A percentile compares a stretch with the other conserved stretches of the same genome.
Conservation (phyloP, 768 basidiomycete genomes). For the Aureoboletus auriporus region DNA sequence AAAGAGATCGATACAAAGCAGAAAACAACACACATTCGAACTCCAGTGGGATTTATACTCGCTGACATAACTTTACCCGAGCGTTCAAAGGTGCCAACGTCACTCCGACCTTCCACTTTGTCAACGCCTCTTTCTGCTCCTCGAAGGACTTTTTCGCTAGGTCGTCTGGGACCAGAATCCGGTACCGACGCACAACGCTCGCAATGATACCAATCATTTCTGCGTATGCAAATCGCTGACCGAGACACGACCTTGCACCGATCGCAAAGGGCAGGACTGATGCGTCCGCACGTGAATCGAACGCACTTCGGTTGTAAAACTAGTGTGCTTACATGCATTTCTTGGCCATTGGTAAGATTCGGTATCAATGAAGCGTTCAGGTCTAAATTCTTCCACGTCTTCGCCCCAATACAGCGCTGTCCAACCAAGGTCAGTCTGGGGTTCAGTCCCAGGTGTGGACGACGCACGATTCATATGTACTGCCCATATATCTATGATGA, state of each 20-base stretch:
- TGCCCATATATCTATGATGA: conserved; percentile 40
- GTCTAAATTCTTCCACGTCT: conserved; percentile 42
- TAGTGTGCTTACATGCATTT: conserved; percentile 38
- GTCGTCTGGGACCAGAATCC: conserved; percentile 37
- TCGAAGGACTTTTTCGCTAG: conserved; percentile 25
- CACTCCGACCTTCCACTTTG: conserved; percentile 36
- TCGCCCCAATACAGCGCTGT: conserved; percentile 49
- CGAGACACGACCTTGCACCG: conserved; percentile 46
- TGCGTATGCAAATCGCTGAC: conserved; percentile 44
- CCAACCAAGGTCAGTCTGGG: neutral
- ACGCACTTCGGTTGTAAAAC: neutral
- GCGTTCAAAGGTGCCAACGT: conserved; percentile 33
- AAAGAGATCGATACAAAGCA: neutral
- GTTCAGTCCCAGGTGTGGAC: neutral
- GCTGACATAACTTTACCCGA: conserved; percentile 20
- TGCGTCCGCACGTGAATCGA: neutral
- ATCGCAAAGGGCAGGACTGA: conserved; percentile 44
- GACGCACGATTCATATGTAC: conserved; percentile 44
- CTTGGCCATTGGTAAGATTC: conserved; percentile 48
- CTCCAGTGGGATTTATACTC: neutral
- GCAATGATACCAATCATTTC: conserved; percentile 43
- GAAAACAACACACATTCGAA: neutral
- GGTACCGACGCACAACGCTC: conserved; percentile 38
- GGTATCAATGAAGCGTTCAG: conserved; percentile 49
- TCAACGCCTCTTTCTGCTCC: conserved; percentile 31